A percentile compares a stretch with the other conserved stretches of the same genome.
Evolutionary conservation across 805 yeast species (phyloP).

Genomic region (Cyberlindnera samutprakarnensis): DNA sequence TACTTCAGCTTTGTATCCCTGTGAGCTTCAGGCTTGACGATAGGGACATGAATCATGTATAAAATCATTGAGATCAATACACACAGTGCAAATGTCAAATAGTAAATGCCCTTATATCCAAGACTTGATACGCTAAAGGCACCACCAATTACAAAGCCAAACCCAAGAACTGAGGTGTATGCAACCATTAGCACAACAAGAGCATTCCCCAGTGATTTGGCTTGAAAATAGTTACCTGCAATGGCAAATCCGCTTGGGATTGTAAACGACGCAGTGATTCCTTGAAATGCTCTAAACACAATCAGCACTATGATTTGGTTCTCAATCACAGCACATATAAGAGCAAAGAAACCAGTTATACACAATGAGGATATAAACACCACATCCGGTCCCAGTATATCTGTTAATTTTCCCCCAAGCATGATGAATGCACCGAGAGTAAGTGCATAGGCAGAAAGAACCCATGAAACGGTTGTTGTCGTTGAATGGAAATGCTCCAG

Average conservation of each 20-base stretch:
- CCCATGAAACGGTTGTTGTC: conserved; percentile 32
- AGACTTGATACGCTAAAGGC: conserved; percentile 30
- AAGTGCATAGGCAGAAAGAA: conserved; percentile 34
- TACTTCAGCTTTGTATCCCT: conserved; percentile 16
- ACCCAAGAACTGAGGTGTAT: conserved; percentile 26
- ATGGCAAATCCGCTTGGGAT: conserved; percentile 32
- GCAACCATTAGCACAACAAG: conserved; percentile 22
- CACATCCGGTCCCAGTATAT: conserved; percentile 31
- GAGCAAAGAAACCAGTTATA: conserved; percentile 20
- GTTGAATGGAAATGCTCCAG: conserved; percentile 3
- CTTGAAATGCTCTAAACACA: conserved; percentile 38
- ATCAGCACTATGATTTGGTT: conserved; percentile 28
- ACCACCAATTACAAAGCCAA: conserved; percentile 38
- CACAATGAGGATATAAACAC: conserved; percentile 23
- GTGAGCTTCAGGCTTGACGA: conserved; percentile 21
- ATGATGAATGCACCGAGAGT: conserved; percentile 39
- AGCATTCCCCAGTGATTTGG: conserved; percentile 22
- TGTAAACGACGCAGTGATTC: conserved; percentile 33
- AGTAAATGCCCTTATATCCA: conserved; percentile 35
- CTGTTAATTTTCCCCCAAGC: conserved; percentile 34
- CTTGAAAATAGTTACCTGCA: conserved; percentile 24
- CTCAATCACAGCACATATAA: conserved; percentile 30
- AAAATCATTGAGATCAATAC: conserved; percentile 16
- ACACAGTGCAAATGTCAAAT: conserved; percentile 28
- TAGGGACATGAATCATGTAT: conserved; percentile 24